phyloP scores from a whole-genome alignment of 441 rosid genomes.

The Erodium moschatum region DNA sequence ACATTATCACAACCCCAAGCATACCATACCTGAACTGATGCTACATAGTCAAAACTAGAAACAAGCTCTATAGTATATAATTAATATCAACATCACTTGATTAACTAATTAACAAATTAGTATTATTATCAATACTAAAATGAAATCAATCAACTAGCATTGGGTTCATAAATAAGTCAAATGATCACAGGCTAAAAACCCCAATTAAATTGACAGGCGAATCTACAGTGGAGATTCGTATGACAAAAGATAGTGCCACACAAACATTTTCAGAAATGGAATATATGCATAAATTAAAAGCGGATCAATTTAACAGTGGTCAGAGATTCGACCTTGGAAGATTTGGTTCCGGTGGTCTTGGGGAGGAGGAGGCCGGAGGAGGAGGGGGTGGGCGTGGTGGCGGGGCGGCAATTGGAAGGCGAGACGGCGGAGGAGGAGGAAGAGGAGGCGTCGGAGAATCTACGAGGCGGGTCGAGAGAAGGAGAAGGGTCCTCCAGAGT shows the following conservation, averaged over 20 bases:
- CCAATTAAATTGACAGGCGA: neutral
- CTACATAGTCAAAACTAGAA: slow-evolving; percentile 17
- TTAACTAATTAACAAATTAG: neutral
- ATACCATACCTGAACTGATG: slow-evolving; percentile 23
- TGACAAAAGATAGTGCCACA: neutral
- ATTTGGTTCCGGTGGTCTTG: slow-evolving; percentile 33
- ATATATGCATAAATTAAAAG: neutral
- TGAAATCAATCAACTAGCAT: neutral
- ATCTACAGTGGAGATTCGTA: neutral
- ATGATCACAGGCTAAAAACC: neutral
- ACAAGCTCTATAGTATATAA: neutral
- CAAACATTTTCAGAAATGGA: neutral
- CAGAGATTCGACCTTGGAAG: slow-evolving; percentile 44
- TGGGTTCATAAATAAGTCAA: neutral
- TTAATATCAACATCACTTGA: neutral
- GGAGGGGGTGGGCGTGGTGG: neutral
- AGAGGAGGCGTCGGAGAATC: slow-evolving; percentile 41
- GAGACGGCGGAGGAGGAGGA: slow-evolving; percentile 21
- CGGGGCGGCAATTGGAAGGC: slow-evolving; percentile 11
- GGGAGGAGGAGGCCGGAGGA: slow-evolving; percentile 55
- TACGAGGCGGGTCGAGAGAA: slow-evolving; percentile 19
- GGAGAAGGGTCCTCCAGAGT: slow-evolving; percentile 16
- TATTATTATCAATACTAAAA: neutral
- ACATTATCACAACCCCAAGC: slow-evolving; percentile 24
- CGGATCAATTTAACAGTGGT: neutral